Evolutionary conservation across 495 filamentous ascomycete genomes (phyloP).

Genomic region (Astrothelium subdiscretum): DNA sequence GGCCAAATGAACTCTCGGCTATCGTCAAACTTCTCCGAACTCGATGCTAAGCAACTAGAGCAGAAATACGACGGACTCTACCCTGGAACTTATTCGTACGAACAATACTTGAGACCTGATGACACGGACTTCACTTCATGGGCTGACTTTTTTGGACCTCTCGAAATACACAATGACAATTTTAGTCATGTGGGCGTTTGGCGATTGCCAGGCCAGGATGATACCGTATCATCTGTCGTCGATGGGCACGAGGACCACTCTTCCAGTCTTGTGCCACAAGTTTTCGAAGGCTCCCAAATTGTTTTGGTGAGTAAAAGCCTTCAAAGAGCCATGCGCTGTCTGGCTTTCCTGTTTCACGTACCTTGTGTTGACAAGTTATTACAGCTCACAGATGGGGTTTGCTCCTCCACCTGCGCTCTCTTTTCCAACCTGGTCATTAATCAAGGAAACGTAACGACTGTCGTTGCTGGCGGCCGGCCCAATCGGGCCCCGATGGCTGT

Average conservation of each 20-base stretch:
- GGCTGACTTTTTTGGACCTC: conserved; percentile 42
- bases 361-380: too few relatives aligned
- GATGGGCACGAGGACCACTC: background rate
- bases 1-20: background rate
- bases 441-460: background rate
- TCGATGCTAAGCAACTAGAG: background rate
- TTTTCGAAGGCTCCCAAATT: background rate
- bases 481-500: background rate
- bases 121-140: conserved; percentile 38
- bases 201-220: background rate
- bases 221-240: background rate
- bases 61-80: background rate
- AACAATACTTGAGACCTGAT: background rate
- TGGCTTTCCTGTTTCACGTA: too few relatives aligned
- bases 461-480: background rate
- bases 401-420: background rate
- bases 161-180: conserved; percentile 29
- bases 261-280: background rate
- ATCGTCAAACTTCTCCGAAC: background rate
- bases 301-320: background rate
- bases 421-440: background rate
- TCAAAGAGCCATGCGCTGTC: too few relatives aligned
- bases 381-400: background rate
- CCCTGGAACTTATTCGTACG: background rate
- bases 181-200: conserved; percentile 29